These are phyloP conservation scores for Brassica carinata DNA, from an alignment of 345 rosid species.

Conservation along the genomic window DNA sequence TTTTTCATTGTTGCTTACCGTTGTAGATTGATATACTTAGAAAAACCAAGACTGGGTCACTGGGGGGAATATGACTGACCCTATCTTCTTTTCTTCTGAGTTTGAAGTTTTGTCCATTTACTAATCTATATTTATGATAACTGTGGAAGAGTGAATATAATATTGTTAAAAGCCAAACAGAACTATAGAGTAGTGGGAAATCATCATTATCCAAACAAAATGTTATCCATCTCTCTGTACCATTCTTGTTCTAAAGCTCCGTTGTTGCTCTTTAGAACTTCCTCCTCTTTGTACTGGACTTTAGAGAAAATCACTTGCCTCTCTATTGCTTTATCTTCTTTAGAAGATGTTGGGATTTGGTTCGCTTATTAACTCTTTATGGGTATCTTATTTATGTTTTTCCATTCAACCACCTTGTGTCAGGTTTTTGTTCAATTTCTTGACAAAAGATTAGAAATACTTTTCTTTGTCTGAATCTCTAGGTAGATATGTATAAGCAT, in stretches of 20 bases:
- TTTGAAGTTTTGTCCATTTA: background rate
- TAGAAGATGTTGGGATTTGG: no score
- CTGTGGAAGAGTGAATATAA: no score
- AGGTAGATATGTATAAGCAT: no score
- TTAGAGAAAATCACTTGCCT: no score
- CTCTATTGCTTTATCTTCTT: no score
- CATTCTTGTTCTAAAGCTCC: no score
- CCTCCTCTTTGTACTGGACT: no score
- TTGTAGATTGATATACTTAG: background rate
- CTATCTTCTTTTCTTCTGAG: background rate
- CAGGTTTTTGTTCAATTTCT: conserved; percentile 20
- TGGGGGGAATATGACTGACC: background rate
- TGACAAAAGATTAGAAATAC: background rate
- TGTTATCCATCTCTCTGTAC: no score
- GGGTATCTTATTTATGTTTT: background rate
- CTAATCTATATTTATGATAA: no score
- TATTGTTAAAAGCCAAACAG: background rate
- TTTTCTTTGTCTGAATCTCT: background rate
- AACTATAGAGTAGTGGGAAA: background rate
- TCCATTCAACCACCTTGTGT: conserved; percentile 30
- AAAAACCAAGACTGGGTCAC: background rate
- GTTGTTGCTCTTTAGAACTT: no score
- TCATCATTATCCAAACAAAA: no score
- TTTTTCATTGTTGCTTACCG: background rate
- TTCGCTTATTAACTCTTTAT: no score